These are phyloP conservation scores for Fusarium cyanostomum DNA, from an alignment of 2,329 filamentous ascomycete species.

Conservation along the genomic window DNA sequence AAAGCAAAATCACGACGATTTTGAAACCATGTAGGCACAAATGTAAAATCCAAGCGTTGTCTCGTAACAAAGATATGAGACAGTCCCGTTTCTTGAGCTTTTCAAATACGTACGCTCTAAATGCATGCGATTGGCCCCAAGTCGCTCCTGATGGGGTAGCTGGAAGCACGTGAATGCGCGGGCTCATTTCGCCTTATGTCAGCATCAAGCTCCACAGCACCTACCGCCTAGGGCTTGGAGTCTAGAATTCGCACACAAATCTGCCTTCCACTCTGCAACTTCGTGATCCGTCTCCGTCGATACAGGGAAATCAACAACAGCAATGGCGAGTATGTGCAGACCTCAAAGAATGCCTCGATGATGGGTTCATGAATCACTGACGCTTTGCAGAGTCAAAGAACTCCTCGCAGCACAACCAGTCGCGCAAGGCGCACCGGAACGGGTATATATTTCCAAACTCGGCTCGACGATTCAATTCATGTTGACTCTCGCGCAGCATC, in stretches of 20 bases:
- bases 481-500: constrained; percentile 72
- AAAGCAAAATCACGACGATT: too few relatives aligned
- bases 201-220: constrained; percentile 28
- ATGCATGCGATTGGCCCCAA: too few relatives aligned
- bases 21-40: too few relatives aligned
- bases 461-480: neutral
- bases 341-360: neutral
- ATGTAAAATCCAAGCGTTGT: too few relatives aligned
- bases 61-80: too few relatives aligned
- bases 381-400: constrained; percentile 90
- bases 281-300: constrained; percentile 42
- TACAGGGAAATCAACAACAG: constrained; percentile 47
- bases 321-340: constrained; percentile 53
- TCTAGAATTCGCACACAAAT: constrained; percentile 44
- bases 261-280: constrained; percentile 41
- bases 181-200: constrained; percentile 28
- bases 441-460: constrained; percentile 71
- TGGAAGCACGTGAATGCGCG: constrained; percentile 18
- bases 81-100: too few relatives aligned
- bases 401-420: constrained; percentile 99
- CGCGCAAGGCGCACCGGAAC: constrained; percentile 98
- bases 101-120: too few relatives aligned
- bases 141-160: neutral
- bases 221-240: constrained; percentile 43
- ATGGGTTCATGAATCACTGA: constrained; percentile 26